Conservation (phyloP, 1,284 basidiomycete genomes). For the Ganoderma leucocontextum region DNA sequence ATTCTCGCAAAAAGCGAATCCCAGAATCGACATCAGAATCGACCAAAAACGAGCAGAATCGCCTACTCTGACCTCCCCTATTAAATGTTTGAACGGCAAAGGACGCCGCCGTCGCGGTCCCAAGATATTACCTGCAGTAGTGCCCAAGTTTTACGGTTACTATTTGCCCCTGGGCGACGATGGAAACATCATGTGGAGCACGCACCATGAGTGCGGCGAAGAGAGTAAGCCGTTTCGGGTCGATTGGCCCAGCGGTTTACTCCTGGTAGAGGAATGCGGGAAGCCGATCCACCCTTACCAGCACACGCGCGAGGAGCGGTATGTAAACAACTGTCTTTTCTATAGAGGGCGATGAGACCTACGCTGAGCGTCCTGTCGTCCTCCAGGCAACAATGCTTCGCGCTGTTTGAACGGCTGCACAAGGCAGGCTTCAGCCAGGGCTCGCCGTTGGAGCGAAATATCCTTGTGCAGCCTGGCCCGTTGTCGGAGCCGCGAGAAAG, state of each 20-base stretch:
- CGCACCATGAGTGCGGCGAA: slow-evolving; percentile 18
- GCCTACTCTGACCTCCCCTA: no score
- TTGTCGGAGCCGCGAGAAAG: slow-evolving; percentile 41
- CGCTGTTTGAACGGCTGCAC: slow-evolving; percentile 51
- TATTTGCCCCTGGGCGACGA: slow-evolving; percentile 47
- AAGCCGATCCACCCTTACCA: slow-evolving; percentile 38
- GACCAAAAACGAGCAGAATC: no score
- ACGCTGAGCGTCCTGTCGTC: neutral
- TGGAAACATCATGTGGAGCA: slow-evolving; percentile 3
- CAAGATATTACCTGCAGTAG: slow-evolving; percentile 35
- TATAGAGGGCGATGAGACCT: neutral
- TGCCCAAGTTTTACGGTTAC: slow-evolving; percentile 55
- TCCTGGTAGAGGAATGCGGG: slow-evolving; percentile 59
- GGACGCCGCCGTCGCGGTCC: no score
- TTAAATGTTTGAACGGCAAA: neutral
- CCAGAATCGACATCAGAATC: no score
- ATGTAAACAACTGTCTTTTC: slow-evolving; percentile 18
- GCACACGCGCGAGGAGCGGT: slow-evolving; percentile 46
- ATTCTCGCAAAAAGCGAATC: no score
- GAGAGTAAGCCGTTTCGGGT: slow-evolving; percentile 6
- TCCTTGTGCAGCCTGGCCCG: slow-evolving; percentile 54
- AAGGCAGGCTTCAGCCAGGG: slow-evolving; percentile 48
- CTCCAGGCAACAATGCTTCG: slow-evolving; percentile 48
- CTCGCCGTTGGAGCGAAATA: slow-evolving; percentile 52
- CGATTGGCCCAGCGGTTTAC: slow-evolving; percentile 47